These are phyloP conservation scores for Rhizopus delemar DNA, from an alignment of 371 early-diverging fungal genomes.

Conservation along the genomic window DNA sequence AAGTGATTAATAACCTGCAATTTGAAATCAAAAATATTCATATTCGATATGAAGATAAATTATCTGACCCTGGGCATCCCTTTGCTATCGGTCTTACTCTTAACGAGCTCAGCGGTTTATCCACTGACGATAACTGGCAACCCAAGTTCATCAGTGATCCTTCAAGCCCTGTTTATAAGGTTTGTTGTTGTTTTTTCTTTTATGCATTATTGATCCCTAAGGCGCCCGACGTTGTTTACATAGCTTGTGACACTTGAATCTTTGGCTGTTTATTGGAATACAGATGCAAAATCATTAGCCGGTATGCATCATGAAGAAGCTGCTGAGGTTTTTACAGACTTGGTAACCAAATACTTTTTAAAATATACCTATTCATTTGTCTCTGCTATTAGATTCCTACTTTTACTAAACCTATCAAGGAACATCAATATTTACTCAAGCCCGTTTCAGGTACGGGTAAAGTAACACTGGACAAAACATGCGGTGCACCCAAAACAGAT, in stretches of 20 bases:
- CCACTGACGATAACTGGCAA: conserved; percentile 77
- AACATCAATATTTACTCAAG: conserved; percentile 71
- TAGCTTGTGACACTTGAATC: conserved; percentile 67
- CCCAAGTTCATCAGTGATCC: conserved; percentile 70
- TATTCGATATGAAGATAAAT: conserved; percentile 79
- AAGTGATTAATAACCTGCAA: conserved; percentile 87
- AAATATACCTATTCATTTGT: too few species aligned
- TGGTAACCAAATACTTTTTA: conserved; percentile 20
- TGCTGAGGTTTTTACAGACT: conserved; percentile 25
- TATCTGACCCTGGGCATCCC: conserved; percentile 64
- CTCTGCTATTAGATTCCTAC: conserved; percentile 36
- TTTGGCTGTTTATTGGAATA: conserved; percentile 80
- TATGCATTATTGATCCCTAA: background rate
- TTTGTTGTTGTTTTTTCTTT: conserved; percentile 1
- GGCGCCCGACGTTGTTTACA: background rate
- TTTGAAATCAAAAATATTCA: conserved; percentile 85
- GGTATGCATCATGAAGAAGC: conserved; percentile 39
- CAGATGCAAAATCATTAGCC: conserved; percentile 60
- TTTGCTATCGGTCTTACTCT: conserved; percentile 81
- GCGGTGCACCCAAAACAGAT: conserved; percentile 52
- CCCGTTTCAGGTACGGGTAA: conserved; percentile 85
- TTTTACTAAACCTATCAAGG: conserved; percentile 9
- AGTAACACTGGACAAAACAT: conserved; percentile 56
- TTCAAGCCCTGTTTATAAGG: conserved; percentile 70
- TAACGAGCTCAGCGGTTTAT: conserved; percentile 76